Base-by-base conservation (phyloP, 176 grass and related monocot genomes). In the Triticum timopheevii region DNA sequence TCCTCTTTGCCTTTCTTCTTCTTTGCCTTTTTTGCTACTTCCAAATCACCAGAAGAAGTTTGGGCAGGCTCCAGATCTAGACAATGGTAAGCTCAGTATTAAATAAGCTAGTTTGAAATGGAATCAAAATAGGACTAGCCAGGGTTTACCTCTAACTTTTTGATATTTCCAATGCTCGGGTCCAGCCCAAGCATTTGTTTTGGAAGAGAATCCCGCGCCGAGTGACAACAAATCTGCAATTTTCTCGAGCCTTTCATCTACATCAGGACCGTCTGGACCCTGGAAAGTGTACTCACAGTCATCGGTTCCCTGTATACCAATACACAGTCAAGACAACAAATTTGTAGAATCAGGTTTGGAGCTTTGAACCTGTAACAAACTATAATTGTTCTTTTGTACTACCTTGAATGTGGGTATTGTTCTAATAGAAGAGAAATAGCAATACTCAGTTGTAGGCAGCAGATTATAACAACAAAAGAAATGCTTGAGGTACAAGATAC, bases 181-280 rank as follows among this genome's bases (percentile, higher is more conserved):
- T 78, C 97, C 97, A 77, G 97, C 96, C 96, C 93, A 98, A n/a
- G 97, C 94, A 94, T 98, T 98, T 84, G 92, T 89, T 83, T 93
- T 98, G 54, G 89, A 92, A 83, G 90, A 87, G 78, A 93, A 89
- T 58, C 90, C 88, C 79, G 91, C 91, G 36, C 94, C 92, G 82
- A 90, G 77, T 36, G 91, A 94, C 85, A 98, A 92, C 66, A 96
- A 92, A 84, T 88, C 87, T 38, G 92, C 80, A 87, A 98, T 90
- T 88, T 86, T 94, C 23, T 94, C 92, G 9, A 90, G 47, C 38
- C 88, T 96, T 77, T 90, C 90, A n/a, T 92, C 90, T 35, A 61
- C 82, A 89, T 72, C 31, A 86, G 56, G 76, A 89, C 61, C 84
- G 1, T 77, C 49, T 81, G 81, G 24, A 88, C 80, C 86, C 59